Base-by-base conservation (phyloP, 1,284 basidiomycete genomes). In the Chiua sp. region DNA sequence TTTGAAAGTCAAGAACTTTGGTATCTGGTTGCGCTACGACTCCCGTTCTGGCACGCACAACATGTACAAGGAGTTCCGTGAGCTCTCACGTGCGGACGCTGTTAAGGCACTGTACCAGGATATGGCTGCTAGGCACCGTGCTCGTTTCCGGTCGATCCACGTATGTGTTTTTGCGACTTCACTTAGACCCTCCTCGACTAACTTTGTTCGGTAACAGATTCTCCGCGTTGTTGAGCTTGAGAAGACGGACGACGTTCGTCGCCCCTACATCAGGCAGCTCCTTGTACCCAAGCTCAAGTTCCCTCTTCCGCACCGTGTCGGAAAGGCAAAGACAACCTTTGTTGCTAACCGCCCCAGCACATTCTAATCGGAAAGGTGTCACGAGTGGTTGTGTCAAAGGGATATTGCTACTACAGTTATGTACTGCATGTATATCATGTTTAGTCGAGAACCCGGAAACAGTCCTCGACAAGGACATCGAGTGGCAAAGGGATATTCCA, bases 1-100 rank as follows among this genome's bases (percentile, higher is more conserved):
- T 44, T 79, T 96, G 78, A 96, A 97, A 84, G 93, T 98, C 78
- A 99, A 99, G 90, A 98, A 98, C 92, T 98, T 99, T 77, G 98
- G 96, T 73, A 94, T 99, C 83, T 99, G 97, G 97, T 82, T 99
- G 78, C 94, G 98, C 71, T 99, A 99, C 83, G 97, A 98, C 82
- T 98, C 96, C 60, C 94, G 95, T 73, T 97, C 94, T 53, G 96
- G 96, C 65, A 98, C 96, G 59, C 96, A 98, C 89, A 98, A 98
- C 88, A 92, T 92, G 91, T 93, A 93, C 86, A 92, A 92, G 87
- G 97, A 99, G 85, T 98, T 94, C 93, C 94, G 96, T 75, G 97
- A 98, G 70, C 89, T 99, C 69, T 87, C 87, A 71, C 92, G 98
- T 69, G 91, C 94, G 63, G 96, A 95, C 78, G 97, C 98, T 64